Evolutionary conservation across 2,329 filamentous ascomycete genomes (phyloP).

Genomic region (Oidium heveae): DNA sequence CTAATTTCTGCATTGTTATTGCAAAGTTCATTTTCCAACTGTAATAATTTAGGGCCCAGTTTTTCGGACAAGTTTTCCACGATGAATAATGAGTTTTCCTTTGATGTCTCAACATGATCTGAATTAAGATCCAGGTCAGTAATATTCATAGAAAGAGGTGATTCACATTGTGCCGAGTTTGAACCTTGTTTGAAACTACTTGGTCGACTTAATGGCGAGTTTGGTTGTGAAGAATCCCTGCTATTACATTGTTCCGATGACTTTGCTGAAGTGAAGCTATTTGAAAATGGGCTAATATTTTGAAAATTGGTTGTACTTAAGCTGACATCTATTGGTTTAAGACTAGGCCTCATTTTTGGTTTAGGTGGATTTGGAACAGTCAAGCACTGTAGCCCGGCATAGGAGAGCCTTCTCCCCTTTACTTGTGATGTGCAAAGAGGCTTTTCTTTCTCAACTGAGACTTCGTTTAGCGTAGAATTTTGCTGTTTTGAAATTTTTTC

Average conservation of each 20-base stretch:
- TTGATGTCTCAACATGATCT: neutral
- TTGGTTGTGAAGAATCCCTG: neutral
- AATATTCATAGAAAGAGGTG: neutral
- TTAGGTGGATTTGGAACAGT: neutral
- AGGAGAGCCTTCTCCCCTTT: neutral
- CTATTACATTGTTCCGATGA: neutral
- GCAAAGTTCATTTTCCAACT: conserved; percentile 20
- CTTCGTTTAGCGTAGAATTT: conserved; percentile 16
- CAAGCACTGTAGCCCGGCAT: neutral
- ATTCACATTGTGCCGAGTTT: neutral
- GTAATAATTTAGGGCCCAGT: neutral
- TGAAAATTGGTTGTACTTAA: no score
- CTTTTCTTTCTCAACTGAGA: conserved; percentile 5
- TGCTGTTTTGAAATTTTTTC: conserved; percentile 38
- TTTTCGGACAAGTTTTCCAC: neutral
- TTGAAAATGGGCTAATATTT: neutral
- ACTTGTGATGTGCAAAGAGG: no score
- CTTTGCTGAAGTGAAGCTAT: neutral
- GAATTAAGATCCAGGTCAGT: neutral
- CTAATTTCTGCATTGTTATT: conserved; percentile 38
- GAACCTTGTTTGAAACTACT: neutral
- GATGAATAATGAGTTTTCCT: neutral
- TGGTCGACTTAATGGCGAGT: neutral
- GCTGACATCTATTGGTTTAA: neutral
- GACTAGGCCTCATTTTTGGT: neutral